Percentiles rank a stretch among this genome's conserved stretches.
Evolutionary conservation across 1,284 basidiomycete genomes (phyloP).

Genomic region (Tilletia caries): DNA sequence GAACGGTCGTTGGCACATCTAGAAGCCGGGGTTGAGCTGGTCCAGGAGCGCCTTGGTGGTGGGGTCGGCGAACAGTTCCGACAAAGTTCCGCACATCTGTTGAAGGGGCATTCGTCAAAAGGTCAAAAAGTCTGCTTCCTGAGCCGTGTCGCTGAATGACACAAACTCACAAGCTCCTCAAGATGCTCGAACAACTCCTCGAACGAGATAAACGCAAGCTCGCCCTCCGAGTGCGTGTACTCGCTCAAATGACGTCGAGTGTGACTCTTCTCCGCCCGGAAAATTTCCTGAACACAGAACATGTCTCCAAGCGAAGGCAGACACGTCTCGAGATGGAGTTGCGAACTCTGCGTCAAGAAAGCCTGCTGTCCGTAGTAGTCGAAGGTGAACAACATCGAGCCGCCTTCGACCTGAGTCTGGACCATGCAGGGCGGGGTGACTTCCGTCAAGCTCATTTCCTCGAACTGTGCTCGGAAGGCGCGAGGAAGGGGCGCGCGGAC

Average conservation of each 20-base stretch:
- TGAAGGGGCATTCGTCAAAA: not conserved
- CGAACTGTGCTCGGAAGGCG: conserved; percentile 77
- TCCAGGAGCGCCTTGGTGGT: conserved; percentile 73
- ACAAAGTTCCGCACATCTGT: conserved; percentile 56
- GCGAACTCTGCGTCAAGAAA: conserved; percentile 93
- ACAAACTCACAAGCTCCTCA: conserved; percentile 75
- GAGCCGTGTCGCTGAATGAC: too few relatives aligned
- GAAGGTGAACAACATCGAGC: conserved; percentile 72
- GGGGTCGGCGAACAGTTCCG: conserved; percentile 62
- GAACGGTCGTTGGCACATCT: conserved; percentile 81
- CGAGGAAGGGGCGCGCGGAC: conserved; percentile 78
- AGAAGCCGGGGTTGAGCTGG: conserved; percentile 86
- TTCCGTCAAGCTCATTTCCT: conserved; percentile 71
- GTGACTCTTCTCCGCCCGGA: conserved; percentile 89
- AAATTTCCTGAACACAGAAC: conserved; percentile 96
- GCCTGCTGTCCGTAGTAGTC: conserved; percentile 94
- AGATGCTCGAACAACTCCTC: conserved; percentile 90
- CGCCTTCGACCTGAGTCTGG: conserved; percentile 82
- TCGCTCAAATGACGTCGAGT: conserved; percentile 86
- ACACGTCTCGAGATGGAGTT: conserved; percentile 96
- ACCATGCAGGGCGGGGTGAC: conserved; percentile 97
- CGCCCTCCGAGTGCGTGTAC: conserved; percentile 93
- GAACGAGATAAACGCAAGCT: conserved; percentile 91
- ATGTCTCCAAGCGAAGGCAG: conserved; percentile 92
- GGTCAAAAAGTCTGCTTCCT: too few relatives aligned